A percentile compares a stretch with the other conserved stretches of the same genome.
Evolutionary conservation across 2,329 filamentous ascomycete species (phyloP).

Genomic region (Pseudonectria foliicola): DNA sequence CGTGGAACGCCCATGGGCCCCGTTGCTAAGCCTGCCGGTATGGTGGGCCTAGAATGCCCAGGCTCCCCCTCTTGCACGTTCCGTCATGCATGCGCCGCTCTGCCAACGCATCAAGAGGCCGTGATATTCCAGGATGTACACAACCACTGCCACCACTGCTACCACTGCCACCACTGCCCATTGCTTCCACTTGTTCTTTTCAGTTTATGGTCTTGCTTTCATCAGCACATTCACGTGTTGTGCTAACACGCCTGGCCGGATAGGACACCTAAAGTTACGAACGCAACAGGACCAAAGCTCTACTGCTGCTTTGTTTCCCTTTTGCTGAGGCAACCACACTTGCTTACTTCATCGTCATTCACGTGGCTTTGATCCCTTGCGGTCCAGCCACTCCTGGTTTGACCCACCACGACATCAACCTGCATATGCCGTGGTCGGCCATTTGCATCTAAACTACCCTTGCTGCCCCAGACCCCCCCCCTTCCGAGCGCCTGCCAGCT

Average conservation of each 20-base stretch:
- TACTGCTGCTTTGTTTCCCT: constrained; percentile 16
- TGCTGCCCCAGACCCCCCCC: constrained; percentile 37
- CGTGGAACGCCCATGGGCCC: constrained; percentile 1
- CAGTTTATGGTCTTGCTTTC: constrained; percentile 17
- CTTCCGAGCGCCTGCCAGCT: constrained; percentile 51
- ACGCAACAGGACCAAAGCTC: constrained; percentile 17
- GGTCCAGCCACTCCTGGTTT: constrained; percentile 26
- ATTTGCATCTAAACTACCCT: constrained; percentile 28
- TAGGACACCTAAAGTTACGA: constrained; percentile 22
- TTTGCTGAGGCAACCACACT: constrained; percentile 2
- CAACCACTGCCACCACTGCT: constrained; percentile 21
- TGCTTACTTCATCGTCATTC: constrained; percentile 21
- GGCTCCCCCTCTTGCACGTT: constrained; percentile 39
- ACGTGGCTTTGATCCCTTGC: constrained; percentile 36
- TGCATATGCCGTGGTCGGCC: constrained; percentile 53
- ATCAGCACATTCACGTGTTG: constrained; percentile 23
- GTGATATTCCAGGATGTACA: constrained; percentile 18
- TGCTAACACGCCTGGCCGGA: constrained; percentile 32
- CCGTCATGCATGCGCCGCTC: constrained; percentile 47
- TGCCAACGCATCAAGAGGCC: constrained; percentile 33
- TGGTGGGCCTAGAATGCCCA: constrained; percentile 10
- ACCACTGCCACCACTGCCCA: constrained; percentile 21
- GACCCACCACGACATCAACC: constrained; percentile 43
- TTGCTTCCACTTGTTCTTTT: constrained; percentile 15
- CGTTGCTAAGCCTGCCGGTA: constrained; percentile 8